A percentile compares a stretch with the other conserved stretches of the same genome.
These are phyloP conservation scores for Melastoma candidum DNA, from an alignment of 441 rosid species.

Conservation along the genomic window DNA sequence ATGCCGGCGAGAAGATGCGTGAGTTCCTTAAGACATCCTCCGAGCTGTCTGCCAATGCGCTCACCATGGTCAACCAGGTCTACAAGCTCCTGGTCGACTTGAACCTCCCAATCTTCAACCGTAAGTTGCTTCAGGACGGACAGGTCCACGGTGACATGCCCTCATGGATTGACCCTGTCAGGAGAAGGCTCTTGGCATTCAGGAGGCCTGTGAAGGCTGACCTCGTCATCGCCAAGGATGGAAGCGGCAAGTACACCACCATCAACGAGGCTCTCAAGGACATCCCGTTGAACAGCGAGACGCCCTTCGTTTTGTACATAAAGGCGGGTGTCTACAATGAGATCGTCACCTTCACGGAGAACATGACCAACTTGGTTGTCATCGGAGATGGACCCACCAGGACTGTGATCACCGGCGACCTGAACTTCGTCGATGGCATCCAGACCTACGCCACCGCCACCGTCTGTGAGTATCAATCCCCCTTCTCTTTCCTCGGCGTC, in stretches of 20 bases:
- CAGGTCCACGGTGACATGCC: constrained; percentile 10
- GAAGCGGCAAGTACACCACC: constrained; percentile 55
- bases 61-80: constrained; percentile 46
- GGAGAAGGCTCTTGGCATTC: constrained; percentile 30
- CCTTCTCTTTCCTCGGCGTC: neutral
- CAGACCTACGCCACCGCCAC: constrained; percentile 43
- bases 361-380: constrained; percentile 26
- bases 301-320: constrained; percentile 40
- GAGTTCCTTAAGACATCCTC: constrained; percentile 9
- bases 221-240: constrained; percentile 62
- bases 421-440: constrained; percentile 39
- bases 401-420: constrained; percentile 44
- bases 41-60: constrained; percentile 22
- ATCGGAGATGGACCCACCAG: constrained; percentile 66
- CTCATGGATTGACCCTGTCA: constrained; percentile 29
- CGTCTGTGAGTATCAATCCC: constrained; percentile 13
- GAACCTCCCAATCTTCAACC: constrained; percentile 4
- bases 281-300: constrained; percentile 21
- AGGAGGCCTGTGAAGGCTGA: constrained; percentile 23
- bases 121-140: constrained; percentile 9
- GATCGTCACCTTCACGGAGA: constrained; percentile 25
- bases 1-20: constrained; percentile 15
- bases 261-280: constrained; percentile 37
- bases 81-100: constrained; percentile 16
- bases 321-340: constrained; percentile 58